Evolutionary conservation across 1,284 basidiomycete genomes (phyloP).

Genomic region (Tylopilus orsonianus): DNA sequence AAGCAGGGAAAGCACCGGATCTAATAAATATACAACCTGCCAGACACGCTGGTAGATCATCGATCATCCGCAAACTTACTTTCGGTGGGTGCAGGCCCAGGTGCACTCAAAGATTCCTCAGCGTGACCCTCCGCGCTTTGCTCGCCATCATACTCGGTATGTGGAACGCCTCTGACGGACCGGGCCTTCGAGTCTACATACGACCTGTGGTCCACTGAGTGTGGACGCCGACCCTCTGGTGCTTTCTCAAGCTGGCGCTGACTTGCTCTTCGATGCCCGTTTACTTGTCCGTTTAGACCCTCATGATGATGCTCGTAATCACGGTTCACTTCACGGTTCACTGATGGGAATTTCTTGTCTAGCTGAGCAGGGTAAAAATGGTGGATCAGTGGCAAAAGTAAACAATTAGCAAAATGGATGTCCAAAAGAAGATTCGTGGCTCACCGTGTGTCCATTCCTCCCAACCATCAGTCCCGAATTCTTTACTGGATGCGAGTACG

Average conservation of each 20-base stretch:
- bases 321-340: no score
- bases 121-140: conserved; percentile 5
- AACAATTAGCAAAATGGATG: neutral
- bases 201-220: conserved; percentile 27
- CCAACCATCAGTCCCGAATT: conserved; percentile 52
- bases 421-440: conserved; percentile 29
- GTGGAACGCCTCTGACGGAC: conserved; percentile 18
- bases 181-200: conserved; percentile 16
- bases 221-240: conserved; percentile 52
- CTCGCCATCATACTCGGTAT: conserved; percentile 9
- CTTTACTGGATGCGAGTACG: conserved; percentile 44
- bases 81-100: conserved; percentile 41
- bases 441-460: conserved; percentile 72
- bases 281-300: conserved; percentile 22
- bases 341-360: conserved; percentile 39
- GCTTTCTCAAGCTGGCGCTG: conserved; percentile 72
- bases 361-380: conserved; percentile 30
- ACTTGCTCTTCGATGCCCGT: conserved; percentile 46
- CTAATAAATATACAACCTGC: neutral
- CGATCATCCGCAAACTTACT: conserved; percentile 41
- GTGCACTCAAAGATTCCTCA: conserved; percentile 22
- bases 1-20: neutral
- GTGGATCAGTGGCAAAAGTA: conserved; percentile 12
- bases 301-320: conserved; percentile 7
- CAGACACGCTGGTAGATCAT: conserved; percentile 2